Conservation (phyloP, 257 asterid genomes). For the Voacanga thouarsii region DNA sequence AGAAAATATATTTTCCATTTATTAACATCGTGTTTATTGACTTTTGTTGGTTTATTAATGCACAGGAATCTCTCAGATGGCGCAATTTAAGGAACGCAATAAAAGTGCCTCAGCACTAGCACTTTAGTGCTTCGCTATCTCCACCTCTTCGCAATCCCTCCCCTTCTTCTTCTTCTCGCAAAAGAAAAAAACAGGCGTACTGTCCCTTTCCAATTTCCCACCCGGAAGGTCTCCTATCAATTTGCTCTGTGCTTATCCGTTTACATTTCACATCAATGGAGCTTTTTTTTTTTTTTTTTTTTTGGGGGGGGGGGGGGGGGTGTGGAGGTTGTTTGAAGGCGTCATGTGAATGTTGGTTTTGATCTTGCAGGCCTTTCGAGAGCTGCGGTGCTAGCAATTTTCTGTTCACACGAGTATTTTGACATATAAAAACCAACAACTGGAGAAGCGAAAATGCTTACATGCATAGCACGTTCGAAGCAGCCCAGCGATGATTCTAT, state of each 20-base stretch:
- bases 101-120: conserved; percentile 23
- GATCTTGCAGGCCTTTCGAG: not conserved
- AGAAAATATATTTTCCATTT: not conserved
- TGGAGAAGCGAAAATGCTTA: conserved; percentile 53
- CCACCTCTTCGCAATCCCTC: not conserved
- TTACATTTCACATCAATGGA: not conserved
- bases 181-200: not conserved
- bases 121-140: not conserved
- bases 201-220: not conserved
- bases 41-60: conserved; percentile 22
- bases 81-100: conserved; percentile 47
- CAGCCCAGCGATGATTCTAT: conserved; percentile 49
- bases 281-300: not conserved
- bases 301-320: too few relatives aligned
- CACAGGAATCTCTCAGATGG: conserved; percentile 32
- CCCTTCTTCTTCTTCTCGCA: not conserved
- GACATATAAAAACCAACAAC: too few relatives aligned
- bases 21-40: not conserved
- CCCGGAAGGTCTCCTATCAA: not conserved
- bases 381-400: not conserved
- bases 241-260: not conserved
- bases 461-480: conserved; percentile 93
- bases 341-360: conserved; percentile 1
- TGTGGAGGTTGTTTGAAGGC: not conserved
- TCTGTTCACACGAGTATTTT: not conserved